Conservation (phyloP, 2,329 filamentous ascomycete species). For the Monosporascus sp. region DNA sequence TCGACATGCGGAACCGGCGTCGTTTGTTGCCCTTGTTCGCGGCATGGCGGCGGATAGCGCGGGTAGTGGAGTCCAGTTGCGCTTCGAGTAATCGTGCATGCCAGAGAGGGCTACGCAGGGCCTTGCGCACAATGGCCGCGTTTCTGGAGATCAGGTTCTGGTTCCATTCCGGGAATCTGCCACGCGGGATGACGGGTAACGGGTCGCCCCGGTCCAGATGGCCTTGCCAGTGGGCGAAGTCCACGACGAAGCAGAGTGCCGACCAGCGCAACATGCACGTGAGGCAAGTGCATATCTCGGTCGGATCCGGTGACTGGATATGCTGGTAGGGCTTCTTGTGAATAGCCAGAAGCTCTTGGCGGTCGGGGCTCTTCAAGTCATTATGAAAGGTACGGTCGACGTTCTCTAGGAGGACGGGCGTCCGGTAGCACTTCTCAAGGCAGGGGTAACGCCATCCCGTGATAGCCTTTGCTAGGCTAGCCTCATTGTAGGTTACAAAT, state of each 20-base stretch:
- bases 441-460: slow-evolving; percentile 42
- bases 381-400: slow-evolving; percentile 17
- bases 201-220: slow-evolving; percentile 46
- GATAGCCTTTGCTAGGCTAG: slow-evolving; percentile 37
- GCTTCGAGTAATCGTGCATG: slow-evolving; percentile 44
- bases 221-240: slow-evolving; percentile 52
- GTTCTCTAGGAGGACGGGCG: slow-evolving; percentile 39
- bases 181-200: slow-evolving; percentile 46
- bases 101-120: slow-evolving; percentile 42
- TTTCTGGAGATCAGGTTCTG: slow-evolving; percentile 35
- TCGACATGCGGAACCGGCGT: slow-evolving; percentile 39
- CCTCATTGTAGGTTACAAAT: slow-evolving; percentile 41
- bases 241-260: slow-evolving; percentile 46
- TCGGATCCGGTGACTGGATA: slow-evolving; percentile 39
- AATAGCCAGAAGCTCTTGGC: slow-evolving; percentile 38
- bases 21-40: slow-evolving; percentile 44
- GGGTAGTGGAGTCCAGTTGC: slow-evolving; percentile 41
- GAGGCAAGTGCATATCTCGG: slow-evolving; percentile 50
- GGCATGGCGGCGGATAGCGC: slow-evolving; percentile 40
- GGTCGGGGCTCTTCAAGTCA: slow-evolving; percentile 28
- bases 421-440: slow-evolving; percentile 45
- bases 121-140: slow-evolving; percentile 38
- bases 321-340: slow-evolving; percentile 49
- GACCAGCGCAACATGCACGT: slow-evolving; percentile 54
- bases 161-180: slow-evolving; percentile 46